Evolutionary conservation across 208 protist genomes (phyloP).

Genomic region (Trypanosoma scelopori): DNA sequence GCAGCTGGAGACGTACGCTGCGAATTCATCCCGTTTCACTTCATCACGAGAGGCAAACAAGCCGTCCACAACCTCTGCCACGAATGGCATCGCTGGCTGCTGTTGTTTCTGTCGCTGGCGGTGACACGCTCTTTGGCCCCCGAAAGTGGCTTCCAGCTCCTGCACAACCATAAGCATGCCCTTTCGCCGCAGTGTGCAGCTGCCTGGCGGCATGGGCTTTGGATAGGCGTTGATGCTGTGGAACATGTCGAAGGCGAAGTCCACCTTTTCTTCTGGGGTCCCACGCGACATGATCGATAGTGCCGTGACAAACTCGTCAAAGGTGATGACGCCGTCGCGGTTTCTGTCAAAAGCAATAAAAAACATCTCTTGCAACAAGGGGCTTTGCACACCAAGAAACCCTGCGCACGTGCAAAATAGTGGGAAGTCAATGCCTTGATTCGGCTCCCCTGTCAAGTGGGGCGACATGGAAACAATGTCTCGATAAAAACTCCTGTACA

Average conservation of each 20-base stretch:
- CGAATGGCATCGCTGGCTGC: neutral
- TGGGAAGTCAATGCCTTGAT: slow-evolving; percentile 8
- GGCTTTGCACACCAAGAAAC: slow-evolving; percentile 14
- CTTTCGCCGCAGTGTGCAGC: slow-evolving; percentile 7
- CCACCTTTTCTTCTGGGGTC: slow-evolving; percentile 10
- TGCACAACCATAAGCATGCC: neutral
- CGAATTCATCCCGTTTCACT: slow-evolving; percentile 3
- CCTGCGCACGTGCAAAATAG: slow-evolving; percentile 1
- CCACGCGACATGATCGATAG: slow-evolving; percentile 13
- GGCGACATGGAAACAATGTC: slow-evolving; percentile 4
- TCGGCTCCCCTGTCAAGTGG: neutral
- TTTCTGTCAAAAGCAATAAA: slow-evolving; percentile 10
- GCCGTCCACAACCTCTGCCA: neutral
- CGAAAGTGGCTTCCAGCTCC: neutral
- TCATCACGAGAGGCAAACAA: slow-evolving; percentile 9
- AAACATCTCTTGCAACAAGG: slow-evolving; percentile 11
- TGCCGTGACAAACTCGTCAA: slow-evolving; percentile 6
- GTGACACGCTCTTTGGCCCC: neutral
- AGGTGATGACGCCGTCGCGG: slow-evolving; percentile 5
- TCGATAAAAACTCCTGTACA: slow-evolving; percentile 13
- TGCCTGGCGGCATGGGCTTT: neutral
- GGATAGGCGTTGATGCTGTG: slow-evolving; percentile 5
- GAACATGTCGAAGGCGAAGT: slow-evolving; percentile 13
- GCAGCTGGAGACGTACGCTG: neutral
- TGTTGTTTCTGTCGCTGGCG: neutral